Base-by-base conservation (phyloP, 2,329 filamentous ascomycete genomes). In the Venturia carpophila region DNA sequence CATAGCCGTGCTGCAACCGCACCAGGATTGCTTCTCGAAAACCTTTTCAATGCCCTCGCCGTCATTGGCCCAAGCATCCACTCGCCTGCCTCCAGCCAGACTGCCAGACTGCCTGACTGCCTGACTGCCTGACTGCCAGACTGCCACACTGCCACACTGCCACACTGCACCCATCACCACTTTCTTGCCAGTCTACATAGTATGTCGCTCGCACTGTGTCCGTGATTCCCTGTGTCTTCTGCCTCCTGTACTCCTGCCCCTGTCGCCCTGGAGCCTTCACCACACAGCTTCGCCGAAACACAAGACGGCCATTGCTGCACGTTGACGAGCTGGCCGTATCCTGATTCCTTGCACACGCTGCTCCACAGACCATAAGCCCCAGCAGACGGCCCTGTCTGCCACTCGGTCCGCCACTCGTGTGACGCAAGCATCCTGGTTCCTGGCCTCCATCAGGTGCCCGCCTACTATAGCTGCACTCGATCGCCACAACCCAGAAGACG, bases 341-440 rank as follows among this genome's bases (percentile, higher is more conserved):
- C 49, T 56, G 9, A 15, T 15, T 9, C 39, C 10, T 11, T 37
- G 27, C 52, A 1, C 27, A 37, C 15, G 27, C 52, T 56, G 52
- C 52, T 56, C 52, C 52, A 56, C 49, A 56, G 37, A 56, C 27
- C 19, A 56, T 56, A 56, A 56, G 52, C 52, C 52, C 52, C 52
- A 56, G 19, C 49, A 34, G 13, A 56, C 49, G 24, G 27, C 49
- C 49, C 21, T 55, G 24, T 27, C 5, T 15, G 4, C n/a, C 45
- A 24, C n/a, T 47, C 45, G 3, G 24, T 55, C 49, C 49, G 49
- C 24, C 49, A 55, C 49, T 55, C 24, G 49, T 34, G 6, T 58
- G 27, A 58, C 52, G 52, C 24, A 27, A 24, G n/a, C 30, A 39
- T 37, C 52, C 52, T 34, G 52, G 47, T 52, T 27, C 52, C 52